Evolutionary conservation across 2,329 filamentous ascomycete species (phyloP).

Genomic region (Penicillium verrucosum): DNA sequence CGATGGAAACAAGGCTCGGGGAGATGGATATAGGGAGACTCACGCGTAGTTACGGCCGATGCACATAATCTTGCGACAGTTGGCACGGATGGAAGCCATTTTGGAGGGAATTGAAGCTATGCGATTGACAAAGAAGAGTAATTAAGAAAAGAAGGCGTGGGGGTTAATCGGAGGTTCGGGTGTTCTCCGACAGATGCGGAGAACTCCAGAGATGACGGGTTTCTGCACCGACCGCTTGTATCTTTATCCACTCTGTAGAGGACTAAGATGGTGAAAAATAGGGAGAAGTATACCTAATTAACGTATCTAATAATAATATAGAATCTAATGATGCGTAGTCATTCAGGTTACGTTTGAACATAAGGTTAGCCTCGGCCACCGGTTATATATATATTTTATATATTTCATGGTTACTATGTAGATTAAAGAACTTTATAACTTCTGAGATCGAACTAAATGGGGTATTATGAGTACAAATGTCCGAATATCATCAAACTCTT

Average conservation of each 20-base stretch:
- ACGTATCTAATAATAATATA: background rate
- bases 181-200: constrained; percentile 27
- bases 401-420: no score
- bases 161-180: constrained; percentile 7
- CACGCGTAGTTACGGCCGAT: constrained; percentile 96
- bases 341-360: background rate
- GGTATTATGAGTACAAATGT: no score
- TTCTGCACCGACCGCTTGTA: constrained; percentile 12
- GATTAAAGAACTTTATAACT: background rate
- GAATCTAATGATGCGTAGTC: no score
- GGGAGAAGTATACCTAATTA: background rate
- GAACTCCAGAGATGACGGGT: constrained; percentile 12
- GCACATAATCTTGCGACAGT: constrained; percentile 75
- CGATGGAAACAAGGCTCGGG: background rate
- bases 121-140: background rate
- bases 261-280: background rate
- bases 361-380: background rate
- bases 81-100: constrained; percentile 49
- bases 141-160: background rate
- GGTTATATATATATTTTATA: no score
- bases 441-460: background rate
- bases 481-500: background rate
- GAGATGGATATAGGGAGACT: constrained; percentile 46
- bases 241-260: constrained; percentile 7
- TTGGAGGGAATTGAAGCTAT: constrained; percentile 34